Evolutionary conservation across 2,329 filamentous ascomycete genomes (phyloP), one percentile per base, ranked within the genome.

Genomic region (Dactylellina cionopaga): DNA sequence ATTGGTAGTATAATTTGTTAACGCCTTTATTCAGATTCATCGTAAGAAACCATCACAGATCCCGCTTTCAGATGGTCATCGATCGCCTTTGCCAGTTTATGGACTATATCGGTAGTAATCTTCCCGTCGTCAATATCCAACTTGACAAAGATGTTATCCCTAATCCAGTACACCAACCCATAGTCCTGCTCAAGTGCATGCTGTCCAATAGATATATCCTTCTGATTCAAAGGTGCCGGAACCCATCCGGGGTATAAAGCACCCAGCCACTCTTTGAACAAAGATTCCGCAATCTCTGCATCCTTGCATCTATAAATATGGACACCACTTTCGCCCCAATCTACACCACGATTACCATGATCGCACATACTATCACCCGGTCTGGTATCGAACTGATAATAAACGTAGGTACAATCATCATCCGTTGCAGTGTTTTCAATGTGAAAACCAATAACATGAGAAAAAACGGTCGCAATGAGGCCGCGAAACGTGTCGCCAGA

Each of bases 101-200:
- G 13, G 0, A 55, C 55, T 5, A 17, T 47, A 5, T 22, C 22
- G 10, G 9, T 17, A 43, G 13, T 19, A 13, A 69, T 43, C 22
- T 43, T 35, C 11, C 22, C n/a, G n/a, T 69, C 55, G 15, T 62
- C 44, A 41, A 69, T 55, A 49, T 54, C 41, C 27, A 62, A 15
- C 31, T 47, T 62, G 5, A 69, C 22, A 33, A 69, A 69, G 1
- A 69, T 54, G 17, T 69, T 69, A 49, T 62, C 47, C 15, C 64
- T 33, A 33, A 69, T 24, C 64, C 64, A 62, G 37, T 69, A 62
- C 3, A 55, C 27, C 6, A 54, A 5, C 5, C 64, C 64, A 19
- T 46, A 54, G 1, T 69, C 47, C 15, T 68, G 52, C 47, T 60
- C 55, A 7, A 69, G 31, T 0, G 54, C 55, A 33, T 62, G 51